Conservation (phyloP, 257 asterid genomes). For the Cynanchum wilfordii region DNA sequence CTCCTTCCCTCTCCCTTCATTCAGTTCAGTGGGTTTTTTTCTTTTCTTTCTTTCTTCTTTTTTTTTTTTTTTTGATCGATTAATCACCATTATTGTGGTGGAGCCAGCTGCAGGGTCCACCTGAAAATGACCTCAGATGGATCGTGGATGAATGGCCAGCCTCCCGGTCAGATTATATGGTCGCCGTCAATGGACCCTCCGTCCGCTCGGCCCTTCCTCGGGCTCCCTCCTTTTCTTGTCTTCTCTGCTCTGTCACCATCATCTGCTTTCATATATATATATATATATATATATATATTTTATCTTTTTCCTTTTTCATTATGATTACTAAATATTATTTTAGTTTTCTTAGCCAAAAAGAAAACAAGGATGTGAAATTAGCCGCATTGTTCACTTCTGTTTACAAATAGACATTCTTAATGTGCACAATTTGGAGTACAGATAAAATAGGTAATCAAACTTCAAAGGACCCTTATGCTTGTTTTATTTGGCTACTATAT, state of each 20-base stretch:
- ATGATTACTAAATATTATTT: not conserved
- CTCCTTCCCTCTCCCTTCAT: not conserved
- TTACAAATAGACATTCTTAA: too few species aligned
- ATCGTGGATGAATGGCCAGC: constrained; percentile 30
- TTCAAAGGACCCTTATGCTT: too few species aligned
- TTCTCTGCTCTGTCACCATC: constrained; percentile 10
- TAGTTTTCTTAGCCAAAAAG: not conserved
- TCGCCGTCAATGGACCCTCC: constrained; percentile 19
- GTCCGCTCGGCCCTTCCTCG: constrained; percentile 29
- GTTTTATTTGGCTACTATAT: too few species aligned
- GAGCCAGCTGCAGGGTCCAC: constrained; percentile 18
- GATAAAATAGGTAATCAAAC: too few species aligned
- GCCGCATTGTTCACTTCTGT: too few species aligned
- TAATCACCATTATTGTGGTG: constrained; percentile 25
- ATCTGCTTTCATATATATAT: too few species aligned
- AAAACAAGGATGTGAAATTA: too few species aligned
- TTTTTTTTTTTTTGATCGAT: too few species aligned
- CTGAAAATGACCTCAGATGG: constrained; percentile 39
- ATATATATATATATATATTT: too few species aligned
- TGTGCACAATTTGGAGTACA: too few species aligned
- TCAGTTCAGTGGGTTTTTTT: constrained; percentile 30
- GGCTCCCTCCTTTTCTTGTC: constrained; percentile 18
- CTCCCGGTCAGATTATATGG: constrained; percentile 12
- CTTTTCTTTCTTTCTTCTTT: too few species aligned
- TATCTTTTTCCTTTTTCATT: too few species aligned